These are phyloP conservation scores for Pistacia vera DNA, from an alignment of 345 rosid genomes.

Conservation along the genomic window DNA sequence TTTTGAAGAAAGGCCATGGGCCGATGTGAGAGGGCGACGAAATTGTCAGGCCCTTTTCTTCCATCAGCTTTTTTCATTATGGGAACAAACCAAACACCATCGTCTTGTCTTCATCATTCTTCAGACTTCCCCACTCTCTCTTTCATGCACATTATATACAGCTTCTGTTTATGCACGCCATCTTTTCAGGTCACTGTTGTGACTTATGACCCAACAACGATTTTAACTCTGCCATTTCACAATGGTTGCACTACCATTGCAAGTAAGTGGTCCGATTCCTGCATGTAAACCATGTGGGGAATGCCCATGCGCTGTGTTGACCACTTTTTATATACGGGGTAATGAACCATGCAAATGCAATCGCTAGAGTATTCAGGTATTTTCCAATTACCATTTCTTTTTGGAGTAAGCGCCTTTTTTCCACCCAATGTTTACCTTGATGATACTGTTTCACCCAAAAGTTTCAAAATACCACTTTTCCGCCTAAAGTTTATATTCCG, in stretches of 20 bases:
- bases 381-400: background rate
- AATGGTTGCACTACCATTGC: background rate
- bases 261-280: constrained; percentile 13
- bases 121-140: constrained; percentile 20
- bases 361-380: background rate
- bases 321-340: background rate
- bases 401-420: too few relatives aligned
- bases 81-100: constrained; percentile 12
- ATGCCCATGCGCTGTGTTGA: background rate
- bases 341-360: background rate
- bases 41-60: constrained; percentile 24
- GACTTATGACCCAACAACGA: constrained; percentile 25
- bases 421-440: too few relatives aligned
- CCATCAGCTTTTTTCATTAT: constrained; percentile 9
- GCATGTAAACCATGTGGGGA: background rate
- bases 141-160: background rate
- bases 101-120: constrained; percentile 38
- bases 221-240: constrained; percentile 23
- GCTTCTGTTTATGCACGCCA: background rate
- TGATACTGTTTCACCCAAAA: too few relatives aligned
- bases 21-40: constrained; percentile 17
- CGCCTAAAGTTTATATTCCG: too few relatives aligned
- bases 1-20: constrained; percentile 19
- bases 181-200: constrained; percentile 3
- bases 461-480: too few relatives aligned